phyloP scores from a whole-genome alignment of 805 yeast genomes.

The Suhomyces sp. region DNA sequence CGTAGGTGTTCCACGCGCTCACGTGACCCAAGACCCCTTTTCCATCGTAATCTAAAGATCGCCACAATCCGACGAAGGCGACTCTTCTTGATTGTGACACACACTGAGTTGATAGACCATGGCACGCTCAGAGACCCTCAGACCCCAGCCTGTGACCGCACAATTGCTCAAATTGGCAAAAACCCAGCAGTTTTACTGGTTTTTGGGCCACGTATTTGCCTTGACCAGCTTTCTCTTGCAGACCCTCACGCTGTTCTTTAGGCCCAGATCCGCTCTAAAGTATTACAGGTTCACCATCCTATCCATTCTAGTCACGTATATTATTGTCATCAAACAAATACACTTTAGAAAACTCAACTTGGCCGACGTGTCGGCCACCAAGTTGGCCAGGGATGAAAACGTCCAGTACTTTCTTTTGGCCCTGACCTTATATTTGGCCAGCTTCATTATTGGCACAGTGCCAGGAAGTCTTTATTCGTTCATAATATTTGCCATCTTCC shows the following conservation, averaged over 20 bases:
- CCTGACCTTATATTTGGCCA: slow-evolving; percentile 23
- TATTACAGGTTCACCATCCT: slow-evolving; percentile 39
- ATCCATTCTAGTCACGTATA: slow-evolving; percentile 56
- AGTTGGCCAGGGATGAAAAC: slow-evolving; percentile 38
- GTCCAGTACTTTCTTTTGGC: slow-evolving; percentile 38
- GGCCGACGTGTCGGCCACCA: slow-evolving; percentile 10
- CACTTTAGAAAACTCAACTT: slow-evolving; percentile 40
- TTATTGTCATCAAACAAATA: slow-evolving; percentile 60
- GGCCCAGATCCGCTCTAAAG: slow-evolving; percentile 22
- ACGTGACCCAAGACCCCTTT: neutral
- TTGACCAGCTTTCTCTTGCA: slow-evolving; percentile 39
- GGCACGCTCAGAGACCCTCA: slow-evolving; percentile 4
- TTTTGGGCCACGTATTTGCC: slow-evolving; percentile 55
- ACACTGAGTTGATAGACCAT: neutral
- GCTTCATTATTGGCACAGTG: slow-evolving; percentile 31
- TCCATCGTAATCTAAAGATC: neutral
- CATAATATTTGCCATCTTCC: slow-evolving; percentile 36
- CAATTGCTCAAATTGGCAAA: slow-evolving; percentile 13
- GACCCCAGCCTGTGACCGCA: slow-evolving; percentile 6
- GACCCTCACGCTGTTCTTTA: slow-evolving; percentile 42
- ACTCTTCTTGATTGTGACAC: neutral
- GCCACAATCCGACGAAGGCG: neutral
- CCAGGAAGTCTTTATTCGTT: slow-evolving; percentile 39
- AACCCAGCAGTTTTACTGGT: slow-evolving; percentile 71
- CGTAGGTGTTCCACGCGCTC: neutral